phyloP scores from a whole-genome alignment of 495 filamentous ascomycete species.

The Acidiella bohemica region DNA sequence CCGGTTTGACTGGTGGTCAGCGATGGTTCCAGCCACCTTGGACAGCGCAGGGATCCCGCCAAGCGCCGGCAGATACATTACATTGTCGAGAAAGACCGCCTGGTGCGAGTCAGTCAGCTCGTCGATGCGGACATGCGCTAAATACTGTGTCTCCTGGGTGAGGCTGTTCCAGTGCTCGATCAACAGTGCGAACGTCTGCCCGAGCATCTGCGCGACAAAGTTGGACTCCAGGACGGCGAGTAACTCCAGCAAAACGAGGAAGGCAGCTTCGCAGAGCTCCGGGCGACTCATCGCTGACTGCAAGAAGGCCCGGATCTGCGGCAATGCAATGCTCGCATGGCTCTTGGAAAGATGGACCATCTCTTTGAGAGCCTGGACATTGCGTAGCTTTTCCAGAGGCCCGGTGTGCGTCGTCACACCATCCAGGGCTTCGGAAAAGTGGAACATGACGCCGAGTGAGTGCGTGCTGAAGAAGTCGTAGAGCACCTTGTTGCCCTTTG shows the following conservation, averaged over 20 bases:
- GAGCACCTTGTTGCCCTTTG: constrained; percentile 44
- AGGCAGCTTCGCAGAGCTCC: constrained; percentile 59
- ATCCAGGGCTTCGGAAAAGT: constrained; percentile 70
- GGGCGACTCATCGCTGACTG: constrained; percentile 65
- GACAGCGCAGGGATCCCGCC: constrained; percentile 54
- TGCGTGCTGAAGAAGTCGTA: constrained; percentile 70
- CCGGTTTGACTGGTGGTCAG: constrained; percentile 45
- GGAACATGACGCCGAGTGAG: constrained; percentile 75
- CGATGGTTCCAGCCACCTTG: constrained; percentile 49
- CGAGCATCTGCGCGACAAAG: constrained; percentile 63
- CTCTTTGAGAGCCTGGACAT: constrained; percentile 69
- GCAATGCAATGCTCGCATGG: constrained; percentile 61
- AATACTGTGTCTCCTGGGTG: constrained; percentile 41
- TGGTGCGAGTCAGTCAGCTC: constrained; percentile 50
- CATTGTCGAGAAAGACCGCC: constrained; percentile 45
- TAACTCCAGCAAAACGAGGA: constrained; percentile 72
- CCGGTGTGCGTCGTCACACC: constrained; percentile 45
- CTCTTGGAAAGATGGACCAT: constrained; percentile 64
- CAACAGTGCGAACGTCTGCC: constrained; percentile 78
- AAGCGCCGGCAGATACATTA: constrained; percentile 65
- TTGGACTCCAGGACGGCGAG: constrained; percentile 58
- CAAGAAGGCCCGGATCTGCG: constrained; percentile 82
- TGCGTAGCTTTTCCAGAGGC: constrained; percentile 51
- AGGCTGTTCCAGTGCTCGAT: constrained; percentile 65
- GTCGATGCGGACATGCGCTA: constrained; percentile 46